phyloP scores from a whole-genome alignment of 495 filamentous ascomycete genomes.

The Penicillium herquei region DNA sequence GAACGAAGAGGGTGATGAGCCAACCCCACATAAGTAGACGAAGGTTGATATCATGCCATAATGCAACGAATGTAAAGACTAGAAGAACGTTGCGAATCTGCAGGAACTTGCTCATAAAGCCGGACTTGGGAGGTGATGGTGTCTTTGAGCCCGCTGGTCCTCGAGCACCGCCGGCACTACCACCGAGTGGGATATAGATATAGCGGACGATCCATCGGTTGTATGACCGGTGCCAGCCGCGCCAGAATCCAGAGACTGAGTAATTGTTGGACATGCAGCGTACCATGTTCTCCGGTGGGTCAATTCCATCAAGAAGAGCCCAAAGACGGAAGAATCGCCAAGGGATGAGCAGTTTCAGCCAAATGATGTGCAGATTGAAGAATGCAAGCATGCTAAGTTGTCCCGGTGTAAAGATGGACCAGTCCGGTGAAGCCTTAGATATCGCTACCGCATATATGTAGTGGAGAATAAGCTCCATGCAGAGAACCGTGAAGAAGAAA shows the following conservation, averaged over 20 bases:
- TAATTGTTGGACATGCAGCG: constrained; percentile 97
- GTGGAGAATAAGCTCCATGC: constrained; percentile 92
- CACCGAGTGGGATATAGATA: constrained; percentile 90
- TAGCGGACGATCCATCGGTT: constrained; percentile 94
- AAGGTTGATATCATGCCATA: constrained; percentile 98
- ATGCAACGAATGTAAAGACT: constrained; percentile 96
- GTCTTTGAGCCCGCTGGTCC: constrained; percentile 14
- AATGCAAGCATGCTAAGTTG: constrained; percentile 90
- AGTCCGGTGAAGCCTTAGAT: constrained; percentile 72
- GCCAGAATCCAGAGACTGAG: constrained; percentile 90
- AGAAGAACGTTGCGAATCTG: constrained; percentile 67
- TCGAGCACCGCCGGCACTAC: constrained; percentile 40
- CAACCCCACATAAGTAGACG: constrained; percentile 93
- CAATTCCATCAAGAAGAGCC: constrained; percentile 83
- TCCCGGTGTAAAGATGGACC: constrained; percentile 80
- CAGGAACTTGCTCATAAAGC: constrained; percentile 28
- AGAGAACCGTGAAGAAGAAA: constrained; percentile 76
- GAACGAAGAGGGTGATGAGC: constrained; percentile 88
- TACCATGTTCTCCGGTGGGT: constrained; percentile 97
- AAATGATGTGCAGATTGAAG: constrained; percentile 97
- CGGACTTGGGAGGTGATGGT: constrained; percentile 18
- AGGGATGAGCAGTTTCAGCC: constrained; percentile 94
- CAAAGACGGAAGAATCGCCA: constrained; percentile 98
- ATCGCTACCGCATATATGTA: constrained; percentile 94
- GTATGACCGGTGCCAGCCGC: constrained; percentile 89